phyloP scores from a whole-genome alignment of 2,329 filamentous ascomycete genomes.

The Fusarium acutatum region DNA sequence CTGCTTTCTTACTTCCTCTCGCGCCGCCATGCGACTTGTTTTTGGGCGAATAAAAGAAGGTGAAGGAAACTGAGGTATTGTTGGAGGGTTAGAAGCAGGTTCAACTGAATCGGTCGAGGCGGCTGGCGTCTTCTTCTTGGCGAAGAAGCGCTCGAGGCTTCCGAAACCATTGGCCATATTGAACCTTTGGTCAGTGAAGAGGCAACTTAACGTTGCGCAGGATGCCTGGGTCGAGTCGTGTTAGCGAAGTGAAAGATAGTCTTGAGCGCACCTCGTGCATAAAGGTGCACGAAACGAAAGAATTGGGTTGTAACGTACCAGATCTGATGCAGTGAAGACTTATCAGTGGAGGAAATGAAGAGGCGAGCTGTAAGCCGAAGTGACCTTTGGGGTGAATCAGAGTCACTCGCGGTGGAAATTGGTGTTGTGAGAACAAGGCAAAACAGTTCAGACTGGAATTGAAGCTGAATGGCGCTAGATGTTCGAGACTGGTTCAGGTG shows the following conservation, averaged over 20 bases:
- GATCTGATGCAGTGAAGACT: background rate
- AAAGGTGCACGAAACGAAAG: conserved; percentile 14
- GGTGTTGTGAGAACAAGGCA: conserved; percentile 23
- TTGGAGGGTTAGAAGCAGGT: conserved; percentile 28
- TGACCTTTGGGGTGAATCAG: conserved; percentile 33
- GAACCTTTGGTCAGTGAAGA: conserved; percentile 40
- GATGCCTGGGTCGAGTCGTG: conserved; percentile 30
- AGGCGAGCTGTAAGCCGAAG: conserved; percentile 16
- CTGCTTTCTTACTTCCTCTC: conserved; percentile 55
- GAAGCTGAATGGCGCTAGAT: conserved; percentile 17
- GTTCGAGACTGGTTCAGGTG: conserved; percentile 11
- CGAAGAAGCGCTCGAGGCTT: conserved; percentile 62
- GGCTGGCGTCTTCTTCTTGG: conserved; percentile 49
- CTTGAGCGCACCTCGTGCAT: conserved; percentile 2
- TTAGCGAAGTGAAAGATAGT: conserved; percentile 30
- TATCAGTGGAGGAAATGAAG: conserved; percentile 5
- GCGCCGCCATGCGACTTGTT: conserved; percentile 63
- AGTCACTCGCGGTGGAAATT: conserved; percentile 21
- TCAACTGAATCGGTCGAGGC: conserved; percentile 37
- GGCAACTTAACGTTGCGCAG: conserved; percentile 36
- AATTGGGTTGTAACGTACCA: conserved; percentile 32
- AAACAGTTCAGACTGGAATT: conserved; percentile 18
- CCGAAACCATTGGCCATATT: conserved; percentile 59
- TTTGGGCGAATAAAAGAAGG: conserved; percentile 66
- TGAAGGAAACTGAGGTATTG: conserved; percentile 56